Conservation (phyloP, 306 rosid genomes). For the Prunus fruticosa region DNA sequence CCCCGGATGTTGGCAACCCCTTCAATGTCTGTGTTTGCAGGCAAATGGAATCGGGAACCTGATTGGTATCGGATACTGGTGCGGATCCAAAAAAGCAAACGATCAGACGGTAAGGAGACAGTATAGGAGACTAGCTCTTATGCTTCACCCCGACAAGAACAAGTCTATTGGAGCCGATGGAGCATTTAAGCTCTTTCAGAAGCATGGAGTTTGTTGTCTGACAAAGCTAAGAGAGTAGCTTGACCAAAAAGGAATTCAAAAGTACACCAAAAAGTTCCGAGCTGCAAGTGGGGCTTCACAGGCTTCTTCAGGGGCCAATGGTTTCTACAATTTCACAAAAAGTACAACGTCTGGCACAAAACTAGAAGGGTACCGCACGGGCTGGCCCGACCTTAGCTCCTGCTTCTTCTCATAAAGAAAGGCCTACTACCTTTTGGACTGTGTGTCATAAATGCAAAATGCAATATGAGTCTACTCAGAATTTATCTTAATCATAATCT, state of each 20-base stretch:
- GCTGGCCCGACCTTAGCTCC: slow-evolving; percentile 43
- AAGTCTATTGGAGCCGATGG: slow-evolving; percentile 84
- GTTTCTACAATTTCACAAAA: slow-evolving; percentile 53
- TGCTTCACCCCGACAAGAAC: slow-evolving; percentile 96
- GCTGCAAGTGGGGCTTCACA: slow-evolving; percentile 46
- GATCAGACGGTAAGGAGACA: slow-evolving; percentile 70
- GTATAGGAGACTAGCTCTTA: slow-evolving; percentile 83
- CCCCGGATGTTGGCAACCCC: slow-evolving; percentile 74
- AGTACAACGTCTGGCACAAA: slow-evolving; percentile 40
- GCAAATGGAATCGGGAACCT: slow-evolving; percentile 67
- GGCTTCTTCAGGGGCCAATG: slow-evolving; percentile 47
- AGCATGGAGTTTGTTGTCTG: slow-evolving; percentile 89
- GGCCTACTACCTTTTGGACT: slow-evolving; percentile 84
- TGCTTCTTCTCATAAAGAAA: slow-evolving; percentile 45
- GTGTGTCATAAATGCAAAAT: slow-evolving; percentile 82
- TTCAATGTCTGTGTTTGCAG: slow-evolving; percentile 70
- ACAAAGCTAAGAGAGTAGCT: slow-evolving; percentile 49
- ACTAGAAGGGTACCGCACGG: slow-evolving; percentile 48
- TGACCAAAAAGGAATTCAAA: slow-evolving; percentile 58
- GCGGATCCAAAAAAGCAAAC: slow-evolving; percentile 55
- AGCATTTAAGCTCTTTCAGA: slow-evolving; percentile 86
- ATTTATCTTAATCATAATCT: slow-evolving; percentile 86
- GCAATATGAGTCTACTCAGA: slow-evolving; percentile 92
- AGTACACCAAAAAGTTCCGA: slow-evolving; percentile 35
- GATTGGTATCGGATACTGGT: slow-evolving; percentile 95